These are phyloP conservation scores for Nitzschia putrida DNA, from an alignment of 108 stramenopile genomes.

Conservation along the genomic window DNA sequence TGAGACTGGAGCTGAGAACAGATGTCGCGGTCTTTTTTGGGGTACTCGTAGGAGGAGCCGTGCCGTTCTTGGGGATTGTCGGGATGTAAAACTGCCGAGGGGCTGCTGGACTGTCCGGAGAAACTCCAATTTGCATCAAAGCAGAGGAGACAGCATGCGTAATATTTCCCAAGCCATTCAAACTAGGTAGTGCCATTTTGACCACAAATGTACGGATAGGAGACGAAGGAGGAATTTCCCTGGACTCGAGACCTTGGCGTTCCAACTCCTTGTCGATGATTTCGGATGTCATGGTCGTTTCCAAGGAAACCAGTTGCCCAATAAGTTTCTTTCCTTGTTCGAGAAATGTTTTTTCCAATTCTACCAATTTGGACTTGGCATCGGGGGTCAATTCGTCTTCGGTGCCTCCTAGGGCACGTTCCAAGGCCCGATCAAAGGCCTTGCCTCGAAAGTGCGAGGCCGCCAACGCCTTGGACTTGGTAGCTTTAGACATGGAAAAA, in stretches of 20 bases:
- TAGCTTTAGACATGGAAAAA: constrained; percentile 70
- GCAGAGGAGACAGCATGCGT: not conserved
- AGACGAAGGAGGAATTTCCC: constrained; percentile 1
- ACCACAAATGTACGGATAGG: not conserved
- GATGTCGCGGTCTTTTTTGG: not conserved
- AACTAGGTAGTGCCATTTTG: not conserved
- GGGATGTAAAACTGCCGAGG: not conserved
- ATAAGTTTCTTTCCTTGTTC: constrained; percentile 47
- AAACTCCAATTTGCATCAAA: not conserved
- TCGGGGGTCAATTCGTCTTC: constrained; percentile 25
- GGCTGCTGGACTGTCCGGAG: not conserved
- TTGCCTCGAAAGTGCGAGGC: constrained; percentile 54
- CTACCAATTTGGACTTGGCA: constrained; percentile 53
- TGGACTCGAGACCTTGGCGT: constrained; percentile 48
- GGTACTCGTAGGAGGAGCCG: not conserved
- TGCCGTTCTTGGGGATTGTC: not conserved
- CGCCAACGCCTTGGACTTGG: constrained; percentile 66
- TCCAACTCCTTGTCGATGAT: constrained; percentile 67
- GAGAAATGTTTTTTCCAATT: constrained; percentile 67
- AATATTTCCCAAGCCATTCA: not conserved
- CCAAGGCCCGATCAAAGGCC: constrained; percentile 65
- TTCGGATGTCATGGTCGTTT: constrained; percentile 52
- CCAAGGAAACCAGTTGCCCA: constrained; percentile 35
- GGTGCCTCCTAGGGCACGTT: constrained; percentile 27
- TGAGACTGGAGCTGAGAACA: not conserved